Conservation (phyloP, 176 grass and related monocot genomes). For the Ampelocalamus luodianensis region DNA sequence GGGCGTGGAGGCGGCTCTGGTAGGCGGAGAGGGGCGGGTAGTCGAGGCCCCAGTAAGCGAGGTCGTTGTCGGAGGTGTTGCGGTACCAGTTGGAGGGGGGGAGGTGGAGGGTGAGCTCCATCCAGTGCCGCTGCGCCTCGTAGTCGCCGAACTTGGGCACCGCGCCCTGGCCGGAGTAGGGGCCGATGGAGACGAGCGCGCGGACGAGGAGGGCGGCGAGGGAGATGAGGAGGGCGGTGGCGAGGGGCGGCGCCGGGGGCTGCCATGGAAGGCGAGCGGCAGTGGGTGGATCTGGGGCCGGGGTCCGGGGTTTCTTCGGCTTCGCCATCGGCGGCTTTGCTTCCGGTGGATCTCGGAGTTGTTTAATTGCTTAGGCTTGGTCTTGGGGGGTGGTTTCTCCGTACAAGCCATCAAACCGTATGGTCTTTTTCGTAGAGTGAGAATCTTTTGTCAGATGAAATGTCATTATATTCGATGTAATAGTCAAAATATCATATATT, state of each 20-base stretch:
- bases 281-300: neutral
- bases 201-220: conserved; percentile 79
- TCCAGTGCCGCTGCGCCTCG: conserved; percentile 98
- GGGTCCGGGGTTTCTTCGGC: conserved; percentile 41
- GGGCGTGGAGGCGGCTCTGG: conserved; percentile 84
- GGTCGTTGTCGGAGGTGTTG: conserved; percentile 80
- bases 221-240: conserved; percentile 56
- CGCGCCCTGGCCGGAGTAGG: conserved; percentile 78
- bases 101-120: conserved; percentile 95
- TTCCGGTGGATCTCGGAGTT: conserved; percentile 6
- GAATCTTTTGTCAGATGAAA: too few relatives aligned
- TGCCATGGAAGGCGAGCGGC: conserved; percentile 51
- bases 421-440: too few relatives aligned
- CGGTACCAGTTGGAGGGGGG: conserved; percentile 76
- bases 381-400: neutral
- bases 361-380: neutral
- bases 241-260: conserved; percentile 23
- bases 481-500: too few relatives aligned
- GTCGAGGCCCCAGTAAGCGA: conserved; percentile 95
- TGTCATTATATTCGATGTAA: too few relatives aligned
- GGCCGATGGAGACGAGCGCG: conserved; percentile 76
- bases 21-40: conserved; percentile 95
- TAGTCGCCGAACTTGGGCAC: conserved; percentile 88
- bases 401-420: neutral
- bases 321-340: conserved; percentile 52